A percentile compares a stretch with the other conserved stretches of the same genome.
Conservation (phyloP, 1,284 basidiomycete species). For the Marasmius fiardii region DNA sequence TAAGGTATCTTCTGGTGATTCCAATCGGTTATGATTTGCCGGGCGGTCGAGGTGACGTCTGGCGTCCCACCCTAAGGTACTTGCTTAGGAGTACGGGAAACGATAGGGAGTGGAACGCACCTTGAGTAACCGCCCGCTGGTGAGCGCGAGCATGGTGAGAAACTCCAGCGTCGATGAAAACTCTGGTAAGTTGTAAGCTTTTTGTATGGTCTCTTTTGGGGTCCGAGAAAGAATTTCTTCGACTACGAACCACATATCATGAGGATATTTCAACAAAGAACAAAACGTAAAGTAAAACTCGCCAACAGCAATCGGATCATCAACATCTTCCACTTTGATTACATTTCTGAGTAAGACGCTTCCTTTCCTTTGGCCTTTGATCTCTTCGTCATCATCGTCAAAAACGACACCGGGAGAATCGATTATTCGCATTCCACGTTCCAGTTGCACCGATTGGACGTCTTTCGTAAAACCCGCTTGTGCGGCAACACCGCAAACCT, state of each 20-base stretch:
- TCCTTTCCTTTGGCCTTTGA: conserved; percentile 52
- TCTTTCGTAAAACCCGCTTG: conserved; percentile 95
- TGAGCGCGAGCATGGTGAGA: conserved; percentile 87
- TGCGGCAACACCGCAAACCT: conserved; percentile 90
- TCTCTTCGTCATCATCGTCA: conserved; percentile 61
- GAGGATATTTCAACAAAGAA: conserved; percentile 7
- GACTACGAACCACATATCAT: conserved; percentile 40
- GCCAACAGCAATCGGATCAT: conserved; percentile 90
- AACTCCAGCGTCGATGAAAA: conserved; percentile 80
- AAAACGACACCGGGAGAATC: conserved; percentile 92
- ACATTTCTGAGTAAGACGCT: conserved; percentile 89
- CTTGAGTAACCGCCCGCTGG: conserved; percentile 82
- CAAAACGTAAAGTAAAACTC: conserved; percentile 23
- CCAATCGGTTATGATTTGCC: conserved; percentile 91
- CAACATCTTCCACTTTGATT: conserved; percentile 87
- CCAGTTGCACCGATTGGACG: conserved; percentile 90
- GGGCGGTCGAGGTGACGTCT: conserved; percentile 80
- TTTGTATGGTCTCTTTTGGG: conserved; percentile 64
- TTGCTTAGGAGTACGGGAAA: not conserved
- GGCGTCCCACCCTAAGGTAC: conserved; percentile 79
- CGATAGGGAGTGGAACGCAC: conserved; percentile 29
- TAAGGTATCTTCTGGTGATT: conserved; percentile 96
- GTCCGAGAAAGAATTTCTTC: conserved; percentile 83
- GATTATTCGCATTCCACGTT: conserved; percentile 88
- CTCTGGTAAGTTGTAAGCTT: conserved; percentile 80